phyloP scores from a whole-genome alignment of 2,329 filamentous ascomycete genomes.

The Diaporthe australafricana region DNA sequence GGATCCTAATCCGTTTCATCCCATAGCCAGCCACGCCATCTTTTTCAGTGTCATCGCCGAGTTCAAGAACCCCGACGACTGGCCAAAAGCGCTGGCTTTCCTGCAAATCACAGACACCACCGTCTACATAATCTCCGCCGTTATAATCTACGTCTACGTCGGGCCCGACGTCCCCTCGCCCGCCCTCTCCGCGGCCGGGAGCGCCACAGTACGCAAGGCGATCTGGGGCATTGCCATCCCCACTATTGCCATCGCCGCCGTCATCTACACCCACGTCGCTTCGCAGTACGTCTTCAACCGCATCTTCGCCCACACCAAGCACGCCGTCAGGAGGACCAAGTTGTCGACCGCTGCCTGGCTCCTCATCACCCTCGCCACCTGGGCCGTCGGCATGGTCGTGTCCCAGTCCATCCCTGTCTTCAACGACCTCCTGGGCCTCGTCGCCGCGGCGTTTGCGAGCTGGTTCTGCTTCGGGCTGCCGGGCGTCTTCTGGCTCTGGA shows the following conservation, averaged over 20 bases:
- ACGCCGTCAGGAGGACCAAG: conserved; percentile 62
- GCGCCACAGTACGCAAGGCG: conserved; percentile 65
- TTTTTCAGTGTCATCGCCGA: conserved; percentile 77
- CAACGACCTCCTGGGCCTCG: conserved; percentile 71
- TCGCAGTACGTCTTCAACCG: conserved; percentile 75
- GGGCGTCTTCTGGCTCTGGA: conserved; percentile 60
- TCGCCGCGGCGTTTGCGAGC: conserved; percentile 71
- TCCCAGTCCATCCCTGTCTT: conserved; percentile 78
- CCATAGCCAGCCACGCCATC: conserved; percentile 60
- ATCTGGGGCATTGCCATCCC: conserved; percentile 77
- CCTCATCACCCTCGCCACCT: conserved; percentile 64
- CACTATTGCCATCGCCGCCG: conserved; percentile 77
- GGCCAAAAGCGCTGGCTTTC: conserved; percentile 52
- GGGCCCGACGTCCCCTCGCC: conserved; percentile 72
- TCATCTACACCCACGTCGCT: conserved; percentile 76
- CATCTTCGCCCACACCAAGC: conserved; percentile 69
- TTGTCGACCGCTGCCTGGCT: conserved; percentile 68
- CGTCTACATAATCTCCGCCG: conserved; percentile 72
- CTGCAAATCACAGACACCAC: conserved; percentile 69
- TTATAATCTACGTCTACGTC: conserved; percentile 76
- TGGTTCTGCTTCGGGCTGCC: conserved; percentile 72
- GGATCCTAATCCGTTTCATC: not conserved
- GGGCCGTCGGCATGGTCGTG: conserved; percentile 73
- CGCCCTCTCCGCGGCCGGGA: conserved; percentile 71
- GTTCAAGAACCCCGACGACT: conserved; percentile 65